Base-by-base conservation (phyloP, 2,329 filamentous ascomycete species). In the Fusarium verticillioides region DNA sequence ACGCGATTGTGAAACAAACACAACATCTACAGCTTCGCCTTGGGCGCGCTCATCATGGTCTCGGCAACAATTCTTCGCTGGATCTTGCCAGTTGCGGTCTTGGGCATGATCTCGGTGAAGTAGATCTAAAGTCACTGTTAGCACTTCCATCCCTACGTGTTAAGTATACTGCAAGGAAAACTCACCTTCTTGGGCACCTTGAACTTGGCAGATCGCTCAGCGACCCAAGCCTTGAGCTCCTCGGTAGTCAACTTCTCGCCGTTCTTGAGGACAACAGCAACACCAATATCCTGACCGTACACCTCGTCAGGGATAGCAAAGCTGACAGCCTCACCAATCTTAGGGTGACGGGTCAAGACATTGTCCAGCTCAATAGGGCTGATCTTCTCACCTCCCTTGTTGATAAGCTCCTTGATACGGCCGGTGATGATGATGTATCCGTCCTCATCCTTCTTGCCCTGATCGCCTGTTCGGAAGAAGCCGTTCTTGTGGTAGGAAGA, bases 371-470 rank as follows among this genome's bases (percentile, higher is more conserved):
- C 94, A 62, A 96, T 95, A 3, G 94, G 94, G 74, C 91, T 93
- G 80, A 97, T 96, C 85, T 96, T 96, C 85, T 97, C 94, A 67
- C 94, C 94, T 62, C 93, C 94, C 83, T 96, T 95, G 84, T 95
- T 95, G 86, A 97, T 97, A 59, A 97, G 86, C 83, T 97, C 94
- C 87, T 97, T 97, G 84, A 97, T 97, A 60, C 94, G 88, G n/a
- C 94, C 94, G 0, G 94, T 97, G 82, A 97, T 96, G 78, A 93
- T 87, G 16, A 97, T 85, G 79, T 96, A 97, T 67, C 94, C 93
- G 75, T 96, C 93, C 65, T 89, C 84, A 78, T 97, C 94, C 80
- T 90, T 87, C 83, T 92, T 93, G 56, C 94, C 94, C 82, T 97
- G 94, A 79, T 97, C 94, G 10, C 94, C 94, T 0, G 94, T 97